Conservation (phyloP, 768 basidiomycete genomes). For the Coprinopsis marcescibilis region DNA sequence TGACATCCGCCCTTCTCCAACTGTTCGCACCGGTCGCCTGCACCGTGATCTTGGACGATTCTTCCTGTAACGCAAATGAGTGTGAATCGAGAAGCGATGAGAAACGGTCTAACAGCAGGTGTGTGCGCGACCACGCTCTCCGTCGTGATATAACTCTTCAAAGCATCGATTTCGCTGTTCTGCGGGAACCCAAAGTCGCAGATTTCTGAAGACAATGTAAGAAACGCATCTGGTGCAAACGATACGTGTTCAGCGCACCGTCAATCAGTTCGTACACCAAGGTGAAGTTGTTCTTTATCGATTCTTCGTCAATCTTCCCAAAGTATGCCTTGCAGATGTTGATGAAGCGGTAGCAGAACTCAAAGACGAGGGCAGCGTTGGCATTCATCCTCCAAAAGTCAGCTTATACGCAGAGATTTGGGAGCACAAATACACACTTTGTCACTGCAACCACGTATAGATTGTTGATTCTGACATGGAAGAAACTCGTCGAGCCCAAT, state of each 20-base stretch:
- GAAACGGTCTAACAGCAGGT: conserved; percentile 55
- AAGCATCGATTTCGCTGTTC: conserved; percentile 96
- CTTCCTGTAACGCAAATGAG: conserved; percentile 55
- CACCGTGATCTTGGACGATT: conserved; percentile 93
- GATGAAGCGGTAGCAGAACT: conserved; percentile 96
- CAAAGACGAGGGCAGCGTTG: conserved; percentile 96
- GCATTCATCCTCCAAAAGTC: conserved; percentile 70
- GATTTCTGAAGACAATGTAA: conserved; percentile 53
- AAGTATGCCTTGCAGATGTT: conserved; percentile 94
- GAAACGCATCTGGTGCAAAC: not conserved
- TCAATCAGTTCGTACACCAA: conserved; percentile 97
- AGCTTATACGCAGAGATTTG: not conserved
- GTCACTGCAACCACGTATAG: conserved; percentile 95
- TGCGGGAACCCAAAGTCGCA: conserved; percentile 99
- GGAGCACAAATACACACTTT: conserved; percentile 50
- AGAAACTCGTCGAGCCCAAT: conserved; percentile 96
- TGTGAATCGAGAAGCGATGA: not conserved
- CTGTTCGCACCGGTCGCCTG: conserved; percentile 97
- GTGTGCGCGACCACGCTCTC: conserved; percentile 90
- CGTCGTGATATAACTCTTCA: conserved; percentile 97
- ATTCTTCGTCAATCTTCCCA: conserved; percentile 96
- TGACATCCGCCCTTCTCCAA: conserved; percentile 93
- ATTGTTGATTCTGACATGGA: conserved; percentile 94
- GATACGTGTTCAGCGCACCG: conserved; percentile 49
- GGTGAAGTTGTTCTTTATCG: conserved; percentile 98